Conservation (phyloP, 106 monocot genomes). For the Amphibolis antarctica region DNA sequence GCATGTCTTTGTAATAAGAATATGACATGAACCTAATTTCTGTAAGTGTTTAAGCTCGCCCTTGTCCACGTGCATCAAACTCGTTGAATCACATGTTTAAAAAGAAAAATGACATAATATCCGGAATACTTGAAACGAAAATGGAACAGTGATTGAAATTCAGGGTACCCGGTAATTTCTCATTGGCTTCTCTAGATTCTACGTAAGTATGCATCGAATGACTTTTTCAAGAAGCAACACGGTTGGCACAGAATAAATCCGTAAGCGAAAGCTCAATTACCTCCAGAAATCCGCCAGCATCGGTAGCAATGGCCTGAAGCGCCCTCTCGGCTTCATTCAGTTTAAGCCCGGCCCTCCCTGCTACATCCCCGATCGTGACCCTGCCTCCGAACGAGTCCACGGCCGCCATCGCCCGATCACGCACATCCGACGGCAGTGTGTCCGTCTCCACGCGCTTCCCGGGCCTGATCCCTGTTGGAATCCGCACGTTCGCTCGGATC, state of each 20-base stretch:
- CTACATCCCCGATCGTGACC: slow-evolving; percentile 92
- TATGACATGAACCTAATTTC: too few species aligned
- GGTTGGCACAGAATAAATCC: neutral
- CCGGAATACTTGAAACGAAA: too few species aligned
- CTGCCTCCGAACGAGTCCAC: slow-evolving; percentile 67
- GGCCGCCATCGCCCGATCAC: slow-evolving; percentile 63
- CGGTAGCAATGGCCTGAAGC: slow-evolving; percentile 87
- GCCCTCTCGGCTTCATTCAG: slow-evolving; percentile 70
- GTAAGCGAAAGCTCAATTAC: slow-evolving; percentile 14
- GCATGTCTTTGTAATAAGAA: too few species aligned
- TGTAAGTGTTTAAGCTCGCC: too few species aligned
- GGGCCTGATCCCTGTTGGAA: slow-evolving; percentile 34
- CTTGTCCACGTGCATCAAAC: too few species aligned
- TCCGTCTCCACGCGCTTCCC: slow-evolving; percentile 81
- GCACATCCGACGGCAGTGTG: slow-evolving; percentile 50
- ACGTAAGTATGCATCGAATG: too few species aligned
- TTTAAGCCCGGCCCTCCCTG: slow-evolving; percentile 64
- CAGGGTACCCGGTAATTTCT: too few species aligned
- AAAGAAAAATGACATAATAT: too few species aligned
- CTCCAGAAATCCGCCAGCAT: slow-evolving; percentile 91
- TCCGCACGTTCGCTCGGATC: slow-evolving; percentile 35
- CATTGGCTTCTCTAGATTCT: too few species aligned
- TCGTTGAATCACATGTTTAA: too few species aligned
- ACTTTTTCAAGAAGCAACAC: too few species aligned
- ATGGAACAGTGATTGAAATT: too few species aligned